Evolutionary conservation across 345 rosid genomes (phyloP).

Genomic region (Capsella bursapastoris): DNA sequence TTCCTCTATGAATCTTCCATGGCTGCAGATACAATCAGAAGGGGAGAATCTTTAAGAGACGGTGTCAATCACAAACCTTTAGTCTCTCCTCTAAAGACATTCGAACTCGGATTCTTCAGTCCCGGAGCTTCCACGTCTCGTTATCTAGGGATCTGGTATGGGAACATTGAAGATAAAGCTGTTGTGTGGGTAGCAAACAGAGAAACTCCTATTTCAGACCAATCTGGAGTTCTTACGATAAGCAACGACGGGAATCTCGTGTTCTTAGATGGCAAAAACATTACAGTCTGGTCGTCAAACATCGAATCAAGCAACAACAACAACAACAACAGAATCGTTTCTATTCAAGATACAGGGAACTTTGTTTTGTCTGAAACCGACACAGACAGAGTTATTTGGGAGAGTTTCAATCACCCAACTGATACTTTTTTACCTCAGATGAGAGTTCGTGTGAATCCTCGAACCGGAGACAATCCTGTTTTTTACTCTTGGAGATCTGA

Average conservation of each 20-base stretch:
- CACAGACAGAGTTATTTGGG: slow-evolving; percentile 50
- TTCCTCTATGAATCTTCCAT: slow-evolving; percentile 25
- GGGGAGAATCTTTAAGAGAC: slow-evolving; percentile 40
- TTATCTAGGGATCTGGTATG: slow-evolving; percentile 46
- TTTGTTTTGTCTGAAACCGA: slow-evolving; percentile 40
- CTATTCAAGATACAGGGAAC: slow-evolving; percentile 46
- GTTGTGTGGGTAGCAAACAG: slow-evolving; percentile 61
- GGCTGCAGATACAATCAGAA: slow-evolving; percentile 36
- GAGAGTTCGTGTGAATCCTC: slow-evolving; percentile 54
- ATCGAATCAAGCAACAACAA: slow-evolving; percentile 20
- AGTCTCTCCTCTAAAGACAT: slow-evolving; percentile 35
- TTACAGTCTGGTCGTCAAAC: slow-evolving; percentile 56
- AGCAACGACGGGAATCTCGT: slow-evolving; percentile 59
- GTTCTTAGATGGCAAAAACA: slow-evolving; percentile 50
- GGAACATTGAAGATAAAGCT: slow-evolving; percentile 46
- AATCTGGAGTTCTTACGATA: slow-evolving; percentile 52
- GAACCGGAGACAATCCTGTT: slow-evolving; percentile 49
- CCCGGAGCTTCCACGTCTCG: slow-evolving; percentile 29
- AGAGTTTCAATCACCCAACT: slow-evolving; percentile 66
- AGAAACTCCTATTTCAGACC: slow-evolving; percentile 52
- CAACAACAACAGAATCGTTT: slow-evolving; percentile 44
- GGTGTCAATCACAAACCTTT: slow-evolving; percentile 32
- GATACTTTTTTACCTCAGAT: slow-evolving; percentile 67
- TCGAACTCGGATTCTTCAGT: slow-evolving; percentile 50
- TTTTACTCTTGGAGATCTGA: slow-evolving; percentile 67